These are phyloP conservation scores for Penicillium paradoxum DNA, from an alignment of 495 filamentous ascomycete genomes.

Conservation along the genomic window DNA sequence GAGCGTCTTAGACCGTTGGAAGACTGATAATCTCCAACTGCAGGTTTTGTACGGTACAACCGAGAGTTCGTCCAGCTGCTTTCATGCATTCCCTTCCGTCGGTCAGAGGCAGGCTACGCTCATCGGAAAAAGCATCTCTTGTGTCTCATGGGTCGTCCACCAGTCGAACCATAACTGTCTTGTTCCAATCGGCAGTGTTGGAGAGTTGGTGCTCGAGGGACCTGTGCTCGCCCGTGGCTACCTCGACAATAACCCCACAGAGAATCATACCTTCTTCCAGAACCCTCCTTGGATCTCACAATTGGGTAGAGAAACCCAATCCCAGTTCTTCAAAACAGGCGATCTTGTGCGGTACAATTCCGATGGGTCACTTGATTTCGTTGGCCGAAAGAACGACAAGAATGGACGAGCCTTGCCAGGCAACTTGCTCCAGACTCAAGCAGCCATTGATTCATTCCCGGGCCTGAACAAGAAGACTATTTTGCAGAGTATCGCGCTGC, in stretches of 20 bases:
- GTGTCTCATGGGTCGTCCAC: constrained; percentile 52
- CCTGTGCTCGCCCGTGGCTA: constrained; percentile 50
- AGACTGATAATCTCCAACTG: constrained; percentile 24
- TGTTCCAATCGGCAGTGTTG: constrained; percentile 53
- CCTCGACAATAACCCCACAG: constrained; percentile 33
- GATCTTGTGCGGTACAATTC: constrained; percentile 51
- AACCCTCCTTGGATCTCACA: constrained; percentile 42
- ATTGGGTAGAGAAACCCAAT: not conserved
- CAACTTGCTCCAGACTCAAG: constrained; percentile 46
- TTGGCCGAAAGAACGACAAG: constrained; percentile 44
- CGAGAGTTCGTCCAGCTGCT: constrained; percentile 33
- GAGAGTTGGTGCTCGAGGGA: constrained; percentile 61
- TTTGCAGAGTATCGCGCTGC: constrained; percentile 21
- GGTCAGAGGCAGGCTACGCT: constrained; percentile 5
- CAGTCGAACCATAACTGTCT: constrained; percentile 47
- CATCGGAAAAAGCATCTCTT: constrained; percentile 25
- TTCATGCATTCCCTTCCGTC: constrained; percentile 11
- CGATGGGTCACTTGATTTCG: constrained; percentile 42
- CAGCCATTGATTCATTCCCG: constrained; percentile 15
- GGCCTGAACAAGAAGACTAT: constrained; percentile 14
- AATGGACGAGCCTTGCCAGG: constrained; percentile 44
- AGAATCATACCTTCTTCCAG: constrained; percentile 42
- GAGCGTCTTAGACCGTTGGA: constrained; percentile 14
- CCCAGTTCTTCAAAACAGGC: constrained; percentile 42
- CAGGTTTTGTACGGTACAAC: constrained; percentile 34